Evolutionary conservation across 148 eudicot species (phyloP).

Genomic region (Camellia japonica): DNA sequence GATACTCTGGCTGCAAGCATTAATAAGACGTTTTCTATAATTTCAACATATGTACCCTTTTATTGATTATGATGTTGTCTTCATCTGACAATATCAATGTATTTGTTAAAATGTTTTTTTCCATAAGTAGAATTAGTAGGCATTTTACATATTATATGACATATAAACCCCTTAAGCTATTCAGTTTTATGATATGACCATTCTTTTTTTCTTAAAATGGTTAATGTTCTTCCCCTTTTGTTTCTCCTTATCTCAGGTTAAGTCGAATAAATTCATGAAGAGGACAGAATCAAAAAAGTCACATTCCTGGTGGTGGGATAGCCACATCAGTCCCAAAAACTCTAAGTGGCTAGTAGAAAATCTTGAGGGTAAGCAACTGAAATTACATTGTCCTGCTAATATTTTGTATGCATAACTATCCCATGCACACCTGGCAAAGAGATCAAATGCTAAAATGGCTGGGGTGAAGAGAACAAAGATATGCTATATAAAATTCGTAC

Average conservation of each 20-base stretch:
- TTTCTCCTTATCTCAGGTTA: slow-evolving; percentile 19
- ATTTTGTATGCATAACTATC: background rate
- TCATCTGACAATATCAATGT: background rate
- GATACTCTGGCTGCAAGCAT: background rate
- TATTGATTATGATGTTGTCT: background rate
- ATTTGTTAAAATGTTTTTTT: background rate
- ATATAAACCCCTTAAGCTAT: background rate
- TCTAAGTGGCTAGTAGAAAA: slow-evolving; percentile 77
- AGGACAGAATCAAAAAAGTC: slow-evolving; percentile 50
- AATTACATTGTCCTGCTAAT: background rate
- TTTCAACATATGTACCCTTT: background rate
- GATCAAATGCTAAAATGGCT: background rate
- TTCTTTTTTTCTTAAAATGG: background rate
- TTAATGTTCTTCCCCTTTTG: background rate
- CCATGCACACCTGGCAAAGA: background rate
- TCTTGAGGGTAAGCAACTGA: slow-evolving; percentile 61
- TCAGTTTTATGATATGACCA: background rate
- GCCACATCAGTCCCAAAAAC: slow-evolving; percentile 69
- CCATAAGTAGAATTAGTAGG: background rate
- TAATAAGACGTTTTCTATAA: background rate
- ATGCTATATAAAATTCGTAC: background rate
- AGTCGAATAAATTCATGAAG: slow-evolving; percentile 27
- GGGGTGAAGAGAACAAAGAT: slow-evolving; percentile 1
- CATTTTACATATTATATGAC: background rate
- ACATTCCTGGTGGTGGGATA: slow-evolving; percentile 90